These are phyloP conservation scores for Whalleya microplaca DNA, from an alignment of 2,329 filamentous ascomycete genomes.

Conservation along the genomic window DNA sequence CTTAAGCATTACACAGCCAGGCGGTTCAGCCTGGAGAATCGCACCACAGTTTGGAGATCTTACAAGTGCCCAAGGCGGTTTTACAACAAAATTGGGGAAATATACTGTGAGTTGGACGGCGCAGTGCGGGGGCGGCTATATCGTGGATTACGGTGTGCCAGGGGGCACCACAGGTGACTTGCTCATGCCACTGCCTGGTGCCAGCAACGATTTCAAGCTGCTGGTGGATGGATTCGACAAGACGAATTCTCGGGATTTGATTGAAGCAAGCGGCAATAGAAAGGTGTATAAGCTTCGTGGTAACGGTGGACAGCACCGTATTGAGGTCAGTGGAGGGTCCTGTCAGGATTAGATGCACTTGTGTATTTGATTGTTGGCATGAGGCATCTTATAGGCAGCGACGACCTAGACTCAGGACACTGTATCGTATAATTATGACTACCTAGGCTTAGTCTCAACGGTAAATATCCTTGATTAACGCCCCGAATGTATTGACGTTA, in stretches of 20 bases:
- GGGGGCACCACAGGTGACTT: conserved; percentile 30
- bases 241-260: not conserved
- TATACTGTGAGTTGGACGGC: conserved; percentile 40
- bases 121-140: conserved; percentile 20
- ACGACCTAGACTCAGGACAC: conserved; percentile 1
- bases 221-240: conserved; percentile 25
- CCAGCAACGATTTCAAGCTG: conserved; percentile 10
- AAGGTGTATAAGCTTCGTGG: conserved; percentile 10
- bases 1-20: conserved; percentile 41
- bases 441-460: not conserved
- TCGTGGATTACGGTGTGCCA: conserved; percentile 31
- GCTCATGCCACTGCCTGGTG: conserved; percentile 25
- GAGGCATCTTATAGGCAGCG: conserved; percentile 7
- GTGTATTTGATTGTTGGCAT: not conserved
- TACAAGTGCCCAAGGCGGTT: conserved; percentile 43
- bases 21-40: conserved; percentile 42
- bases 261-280: conserved; percentile 9
- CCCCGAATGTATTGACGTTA: too few relatives aligned
- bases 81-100: conserved; percentile 43
- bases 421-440: conserved; percentile 4
- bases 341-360: not conserved
- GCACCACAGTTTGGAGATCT: conserved; percentile 46
- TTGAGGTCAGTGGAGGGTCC: conserved; percentile 18
- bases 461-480: conserved; percentile 5
- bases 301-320: conserved; percentile 18